phyloP scores from a whole-genome alignment of 306 rosid genomes.

The Castanea crenata region DNA sequence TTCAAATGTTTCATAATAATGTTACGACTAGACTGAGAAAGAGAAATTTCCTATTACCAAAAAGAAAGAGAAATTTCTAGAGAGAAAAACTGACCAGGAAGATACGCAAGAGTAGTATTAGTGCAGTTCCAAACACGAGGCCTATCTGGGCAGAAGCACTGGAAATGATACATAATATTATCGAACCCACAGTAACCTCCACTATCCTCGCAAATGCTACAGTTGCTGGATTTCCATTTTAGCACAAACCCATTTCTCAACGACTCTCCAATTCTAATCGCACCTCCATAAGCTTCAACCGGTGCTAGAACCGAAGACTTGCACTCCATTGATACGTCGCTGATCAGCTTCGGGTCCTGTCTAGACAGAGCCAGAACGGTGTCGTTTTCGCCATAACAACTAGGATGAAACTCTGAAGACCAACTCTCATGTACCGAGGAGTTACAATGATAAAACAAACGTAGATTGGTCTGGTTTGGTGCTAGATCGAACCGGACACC shows the following conservation, averaged over 20 bases:
- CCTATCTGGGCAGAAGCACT: background rate
- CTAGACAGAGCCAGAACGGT: conserved; percentile 11
- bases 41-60: no score
- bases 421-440: no score
- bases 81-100: conserved; percentile 18
- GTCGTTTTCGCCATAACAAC: background rate
- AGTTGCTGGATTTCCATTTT: conserved; percentile 23
- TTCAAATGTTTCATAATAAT: no score
- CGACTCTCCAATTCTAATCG: no score
- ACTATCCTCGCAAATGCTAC: background rate
- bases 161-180: background rate
- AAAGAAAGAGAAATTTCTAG: no score
- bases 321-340: conserved; percentile 1
- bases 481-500: no score
- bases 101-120: no score
- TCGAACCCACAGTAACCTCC: conserved; percentile 39
- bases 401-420: background rate
- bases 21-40: background rate
- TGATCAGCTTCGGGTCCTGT: background rate
- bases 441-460: no score
- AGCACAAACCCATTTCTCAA: no score
- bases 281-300: no score
- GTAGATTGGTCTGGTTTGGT: no score
- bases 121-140: conserved; percentile 16
- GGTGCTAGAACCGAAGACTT: background rate